These are phyloP conservation scores for Cercospora sp. DNA, from an alignment of 2,329 filamentous ascomycete species.

Conservation along the genomic window DNA sequence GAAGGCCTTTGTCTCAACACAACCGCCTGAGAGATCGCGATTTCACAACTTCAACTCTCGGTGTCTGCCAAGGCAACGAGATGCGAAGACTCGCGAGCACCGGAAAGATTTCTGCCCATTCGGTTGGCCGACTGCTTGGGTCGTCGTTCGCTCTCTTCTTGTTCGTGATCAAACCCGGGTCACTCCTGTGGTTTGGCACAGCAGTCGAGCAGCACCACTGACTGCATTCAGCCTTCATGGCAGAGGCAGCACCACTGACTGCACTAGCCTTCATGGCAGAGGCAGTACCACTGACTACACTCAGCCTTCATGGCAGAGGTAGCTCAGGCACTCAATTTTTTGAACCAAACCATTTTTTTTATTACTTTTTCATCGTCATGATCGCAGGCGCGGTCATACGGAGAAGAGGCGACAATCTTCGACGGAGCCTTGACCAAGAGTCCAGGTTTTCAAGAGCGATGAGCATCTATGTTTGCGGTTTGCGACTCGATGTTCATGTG, in stretches of 20 bases:
- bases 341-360: not conserved
- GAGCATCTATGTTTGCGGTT: not conserved
- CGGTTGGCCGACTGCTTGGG: slow-evolving; percentile 1
- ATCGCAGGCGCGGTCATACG: not conserved
- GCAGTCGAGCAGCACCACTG: not conserved
- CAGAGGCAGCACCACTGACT: not conserved
- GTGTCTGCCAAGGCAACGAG: not conserved
- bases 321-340: slow-evolving; percentile 2
- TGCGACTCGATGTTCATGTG: not conserved
- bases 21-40: not conserved
- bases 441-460: not conserved
- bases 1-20: slow-evolving; percentile 1
- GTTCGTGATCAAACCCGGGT: not conserved
- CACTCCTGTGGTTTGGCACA: not conserved
- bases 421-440: not conserved
- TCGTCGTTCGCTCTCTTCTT: slow-evolving; percentile 1
- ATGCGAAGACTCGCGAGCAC: not conserved
- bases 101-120: not conserved
- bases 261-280: not conserved
- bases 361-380: slow-evolving; percentile 1
- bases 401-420: not conserved
- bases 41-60: not conserved
- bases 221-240: not conserved
- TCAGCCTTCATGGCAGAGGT: not conserved
- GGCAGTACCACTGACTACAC: not conserved